phyloP scores from a whole-genome alignment of 345 rosid species.

The Brassica napus region DNA sequence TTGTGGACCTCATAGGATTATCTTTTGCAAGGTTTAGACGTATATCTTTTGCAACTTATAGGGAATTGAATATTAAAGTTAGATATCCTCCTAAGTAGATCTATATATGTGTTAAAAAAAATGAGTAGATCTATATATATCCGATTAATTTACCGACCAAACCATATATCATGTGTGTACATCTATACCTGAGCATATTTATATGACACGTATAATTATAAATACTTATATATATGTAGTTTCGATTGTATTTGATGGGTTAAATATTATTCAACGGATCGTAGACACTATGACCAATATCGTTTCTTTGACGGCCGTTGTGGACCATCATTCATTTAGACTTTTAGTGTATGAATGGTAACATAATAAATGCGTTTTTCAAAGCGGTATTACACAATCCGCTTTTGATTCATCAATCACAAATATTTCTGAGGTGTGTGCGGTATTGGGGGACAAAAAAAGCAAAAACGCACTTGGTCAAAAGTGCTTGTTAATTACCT shows the following conservation, averaged over 20 bases:
- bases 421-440: too few relatives aligned
- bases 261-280: constrained; percentile 37
- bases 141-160: constrained; percentile 31
- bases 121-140: neutral
- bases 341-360: neutral
- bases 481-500: too few relatives aligned
- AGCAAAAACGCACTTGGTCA: too few relatives aligned
- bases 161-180: neutral
- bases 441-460: too few relatives aligned
- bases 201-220: constrained; percentile 1
- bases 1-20: constrained; percentile 22
- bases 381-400: too few relatives aligned
- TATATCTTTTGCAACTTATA: constrained; percentile 5
- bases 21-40: constrained; percentile 1
- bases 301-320: constrained; percentile 35
- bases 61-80: neutral
- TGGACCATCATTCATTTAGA: constrained; percentile 27
- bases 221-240: neutral
- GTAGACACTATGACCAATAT: constrained; percentile 34
- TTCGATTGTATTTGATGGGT: neutral
- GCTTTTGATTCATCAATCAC: too few relatives aligned
- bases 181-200: neutral
- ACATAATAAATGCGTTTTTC: too few relatives aligned
- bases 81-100: constrained; percentile 8
- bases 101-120: neutral